Percentiles rank a stretch among this genome's conserved stretches.
phyloP scores from a whole-genome alignment of 169 alveolate species.

The Cryptosporidium tyzzeri region DNA sequence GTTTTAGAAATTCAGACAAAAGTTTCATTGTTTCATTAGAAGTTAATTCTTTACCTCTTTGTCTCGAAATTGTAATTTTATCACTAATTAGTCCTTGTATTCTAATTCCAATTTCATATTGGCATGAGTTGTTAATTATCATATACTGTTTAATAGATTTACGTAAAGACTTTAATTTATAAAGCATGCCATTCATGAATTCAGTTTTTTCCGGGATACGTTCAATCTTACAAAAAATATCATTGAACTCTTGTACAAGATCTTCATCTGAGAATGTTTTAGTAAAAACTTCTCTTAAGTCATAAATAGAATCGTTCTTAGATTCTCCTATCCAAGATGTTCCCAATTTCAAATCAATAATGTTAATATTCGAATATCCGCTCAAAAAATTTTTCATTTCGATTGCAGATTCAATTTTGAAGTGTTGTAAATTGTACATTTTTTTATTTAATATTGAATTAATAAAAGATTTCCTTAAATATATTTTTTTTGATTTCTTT shows the following conservation, averaged over 20 bases:
- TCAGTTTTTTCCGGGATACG: conserved; percentile 5
- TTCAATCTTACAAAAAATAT: background rate
- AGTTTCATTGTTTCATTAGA: conserved; percentile 24
- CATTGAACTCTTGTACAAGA: background rate
- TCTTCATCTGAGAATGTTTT: background rate
- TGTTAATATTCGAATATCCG: background rate
- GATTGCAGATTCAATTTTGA: background rate
- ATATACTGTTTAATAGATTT: conserved; percentile 34
- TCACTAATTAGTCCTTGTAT: conserved; percentile 47
- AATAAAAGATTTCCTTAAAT: background rate
- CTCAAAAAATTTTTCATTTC: conserved; percentile 46
- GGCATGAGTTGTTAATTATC: conserved; percentile 19
- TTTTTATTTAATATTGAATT: background rate
- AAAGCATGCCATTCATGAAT: background rate
- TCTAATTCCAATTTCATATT: conserved; percentile 46
- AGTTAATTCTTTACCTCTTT: conserved; percentile 31
- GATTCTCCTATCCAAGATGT: conserved; percentile 67
- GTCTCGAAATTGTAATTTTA: conserved; percentile 17
- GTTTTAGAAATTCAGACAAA: conserved; percentile 27
- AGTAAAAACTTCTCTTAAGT: background rate
- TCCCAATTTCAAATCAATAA: conserved; percentile 41
- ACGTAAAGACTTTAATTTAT: background rate
- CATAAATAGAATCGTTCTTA: conserved; percentile 14
- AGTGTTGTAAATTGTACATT: background rate
- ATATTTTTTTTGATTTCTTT: background rate